Conservation (phyloP, 352 stramenopile genomes). For the Aphanomyces cochlioides region DNA sequence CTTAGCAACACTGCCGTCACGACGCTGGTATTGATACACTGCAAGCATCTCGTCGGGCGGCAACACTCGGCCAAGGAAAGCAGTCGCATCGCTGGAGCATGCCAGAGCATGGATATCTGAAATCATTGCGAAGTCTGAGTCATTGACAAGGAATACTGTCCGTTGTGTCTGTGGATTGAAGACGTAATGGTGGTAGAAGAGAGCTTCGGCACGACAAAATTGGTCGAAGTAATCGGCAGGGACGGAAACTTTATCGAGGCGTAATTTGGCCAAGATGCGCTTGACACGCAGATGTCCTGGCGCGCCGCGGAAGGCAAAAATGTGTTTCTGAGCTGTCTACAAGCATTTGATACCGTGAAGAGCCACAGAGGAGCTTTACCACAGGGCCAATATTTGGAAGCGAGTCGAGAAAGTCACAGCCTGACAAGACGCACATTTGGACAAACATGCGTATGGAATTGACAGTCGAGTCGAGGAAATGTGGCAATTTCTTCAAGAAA, state of each 20-base stretch:
- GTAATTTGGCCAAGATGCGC: conserved; percentile 61
- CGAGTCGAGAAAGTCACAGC: conserved; percentile 73
- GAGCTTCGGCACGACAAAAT: conserved; percentile 58
- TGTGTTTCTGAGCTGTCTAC: conserved; percentile 68
- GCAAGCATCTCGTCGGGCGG: not conserved
- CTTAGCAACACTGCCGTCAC: too few relatives aligned
- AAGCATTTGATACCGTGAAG: not conserved
- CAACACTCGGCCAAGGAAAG: not conserved
- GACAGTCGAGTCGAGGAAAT: conserved; percentile 54
- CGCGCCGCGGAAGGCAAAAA: conserved; percentile 66
- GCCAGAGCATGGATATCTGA: not conserved
- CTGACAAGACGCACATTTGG: conserved; percentile 67
- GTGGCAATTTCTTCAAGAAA: conserved; percentile 62
- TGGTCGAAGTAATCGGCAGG: conserved; percentile 49
- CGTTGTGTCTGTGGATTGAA: conserved; percentile 48
- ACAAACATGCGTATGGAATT: conserved; percentile 71
- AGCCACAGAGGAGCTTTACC: conserved; percentile 37
- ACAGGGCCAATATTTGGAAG: conserved; percentile 71
- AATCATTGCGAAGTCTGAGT: not conserved
- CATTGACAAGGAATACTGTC: conserved; percentile 57
- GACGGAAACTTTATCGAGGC: conserved; percentile 36
- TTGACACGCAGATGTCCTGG: conserved; percentile 52
- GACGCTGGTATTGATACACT: too few relatives aligned
- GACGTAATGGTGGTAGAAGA: conserved; percentile 78
- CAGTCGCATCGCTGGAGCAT: not conserved